Evolutionary conservation across 2,329 filamentous ascomycete genomes (phyloP).

Genomic region (Aspergillus sclerotialis): DNA sequence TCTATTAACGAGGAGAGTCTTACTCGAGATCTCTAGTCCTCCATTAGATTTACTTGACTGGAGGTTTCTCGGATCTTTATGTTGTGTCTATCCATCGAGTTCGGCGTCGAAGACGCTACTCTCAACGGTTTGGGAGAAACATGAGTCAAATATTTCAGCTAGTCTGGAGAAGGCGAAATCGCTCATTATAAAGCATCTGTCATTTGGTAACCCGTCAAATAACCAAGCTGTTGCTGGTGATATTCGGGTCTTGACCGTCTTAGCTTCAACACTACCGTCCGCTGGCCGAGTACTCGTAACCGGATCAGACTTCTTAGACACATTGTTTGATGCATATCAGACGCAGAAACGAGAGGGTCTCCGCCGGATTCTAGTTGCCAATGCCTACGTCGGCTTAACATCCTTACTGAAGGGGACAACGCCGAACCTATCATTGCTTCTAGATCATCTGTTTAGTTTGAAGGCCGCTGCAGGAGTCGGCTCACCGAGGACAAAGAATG

Average conservation of each 20-base stretch:
- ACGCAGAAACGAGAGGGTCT: conserved; percentile 55
- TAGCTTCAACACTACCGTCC: conserved; percentile 34
- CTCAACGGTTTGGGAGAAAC: conserved; percentile 42
- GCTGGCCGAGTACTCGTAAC: conserved; percentile 61
- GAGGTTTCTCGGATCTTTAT: conserved; percentile 62
- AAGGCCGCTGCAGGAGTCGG: conserved; percentile 64
- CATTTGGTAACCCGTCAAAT: conserved; percentile 8
- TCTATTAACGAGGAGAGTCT: conserved; percentile 53
- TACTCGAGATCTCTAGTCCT: conserved; percentile 41
- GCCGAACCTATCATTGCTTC: conserved; percentile 66
- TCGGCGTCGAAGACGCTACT: conserved; percentile 47
- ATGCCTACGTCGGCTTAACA: conserved; percentile 66
- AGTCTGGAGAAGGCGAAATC: conserved; percentile 32
- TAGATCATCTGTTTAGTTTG: conserved; percentile 77
- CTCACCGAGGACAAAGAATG: conserved; percentile 30
- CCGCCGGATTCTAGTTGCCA: conserved; percentile 62
- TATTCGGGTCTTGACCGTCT: conserved; percentile 31
- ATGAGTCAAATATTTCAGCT: conserved; percentile 25
- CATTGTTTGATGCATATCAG: conserved; percentile 46
- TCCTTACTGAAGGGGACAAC: conserved; percentile 61
- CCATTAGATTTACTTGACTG: conserved; percentile 52
- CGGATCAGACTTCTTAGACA: conserved; percentile 82
- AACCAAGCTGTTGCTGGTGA: conserved; percentile 14
- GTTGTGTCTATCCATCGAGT: conserved; percentile 60
- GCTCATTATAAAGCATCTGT: conserved; percentile 24